Evolutionary conservation across 2,329 filamentous ascomycete species (phyloP).

Genomic region (Aspergillus sp.): DNA sequence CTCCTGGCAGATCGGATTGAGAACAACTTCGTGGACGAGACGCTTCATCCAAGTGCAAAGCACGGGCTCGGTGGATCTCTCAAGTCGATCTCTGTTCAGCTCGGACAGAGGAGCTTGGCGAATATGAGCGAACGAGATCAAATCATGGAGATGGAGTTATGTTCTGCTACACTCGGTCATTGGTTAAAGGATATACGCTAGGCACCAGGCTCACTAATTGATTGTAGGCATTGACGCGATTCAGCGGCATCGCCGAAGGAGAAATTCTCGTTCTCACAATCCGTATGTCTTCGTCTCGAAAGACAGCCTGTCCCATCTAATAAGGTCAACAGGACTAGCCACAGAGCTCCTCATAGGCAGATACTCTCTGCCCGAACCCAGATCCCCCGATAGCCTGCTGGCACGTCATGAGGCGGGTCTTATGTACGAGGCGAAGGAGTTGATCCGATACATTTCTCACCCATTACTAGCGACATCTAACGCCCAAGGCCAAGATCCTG

Average conservation of each 20-base stretch:
- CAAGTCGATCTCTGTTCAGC: slow-evolving; percentile 11
- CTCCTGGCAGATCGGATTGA: slow-evolving; percentile 9
- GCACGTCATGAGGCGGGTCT: slow-evolving; percentile 19
- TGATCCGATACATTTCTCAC: neutral
- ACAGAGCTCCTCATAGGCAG: slow-evolving; percentile 23
- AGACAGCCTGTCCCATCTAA: neutral
- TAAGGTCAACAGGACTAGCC: slow-evolving; percentile 16
- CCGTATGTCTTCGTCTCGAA: slow-evolving; percentile 11
- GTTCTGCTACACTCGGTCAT: neutral
- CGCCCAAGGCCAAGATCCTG: neutral
- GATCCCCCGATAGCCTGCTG: slow-evolving; percentile 11
- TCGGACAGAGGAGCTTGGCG: slow-evolving; percentile 9
- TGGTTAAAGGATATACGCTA: neutral
- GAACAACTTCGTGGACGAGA: neutral
- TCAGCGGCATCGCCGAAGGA: slow-evolving; percentile 16
- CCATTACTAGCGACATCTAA: neutral
- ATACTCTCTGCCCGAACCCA: slow-evolving; percentile 18
- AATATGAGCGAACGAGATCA: slow-evolving; percentile 15
- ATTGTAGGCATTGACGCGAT: slow-evolving; percentile 6
- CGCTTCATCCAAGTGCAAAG: neutral
- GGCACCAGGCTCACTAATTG: neutral
- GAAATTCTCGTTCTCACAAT: slow-evolving; percentile 19
- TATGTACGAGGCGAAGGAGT: slow-evolving; percentile 6
- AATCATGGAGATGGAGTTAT: slow-evolving; percentile 13
- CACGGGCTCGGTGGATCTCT: slow-evolving; percentile 11